Evolutionary conservation across 179 eudicot species (phyloP), one percentile per base, ranked within the genome.

Genomic region (Nepenthes alata): DNA sequence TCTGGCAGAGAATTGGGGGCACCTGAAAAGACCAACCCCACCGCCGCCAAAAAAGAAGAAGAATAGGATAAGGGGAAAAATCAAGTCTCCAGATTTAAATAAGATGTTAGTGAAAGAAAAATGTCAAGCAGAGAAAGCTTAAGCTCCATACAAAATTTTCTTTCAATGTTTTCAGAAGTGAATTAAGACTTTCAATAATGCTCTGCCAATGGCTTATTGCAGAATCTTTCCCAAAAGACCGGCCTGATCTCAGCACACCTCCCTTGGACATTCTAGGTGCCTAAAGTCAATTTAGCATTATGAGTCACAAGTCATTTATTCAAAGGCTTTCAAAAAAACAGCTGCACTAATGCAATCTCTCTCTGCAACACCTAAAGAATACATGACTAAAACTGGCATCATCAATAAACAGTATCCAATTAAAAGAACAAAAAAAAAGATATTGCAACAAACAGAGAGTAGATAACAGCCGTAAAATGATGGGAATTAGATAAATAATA

Each of bases 201-300:
- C 67, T 72, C 66, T 72, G 75, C 75, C 75, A 72, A 47, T 72
- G 75, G 58, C 44, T 72, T 25, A 56, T 6, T 9, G 67, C 55
- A 56, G 75, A 37, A 58, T 72, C 75, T 72, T 72, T 75, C 56
- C 79, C 75, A 53, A 75, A 75, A 8, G 79, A 75, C 48, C 79
- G 60, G 48, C 79, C 73, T 64, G 79, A 71, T 48, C 75, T 75
- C 48, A 67, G 62, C 44, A 52, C 54, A 53, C 70, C 71, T 48
- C 75, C 71, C 62, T 72, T 72, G 57, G 75, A 66, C 48, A 71
- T 57, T 72, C 75, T 72, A 34, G 79, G 79, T 67, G 75, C 75
- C 75, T 71, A 57, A 35, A 16, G 12, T 6, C 55, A 52, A 48
- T 44, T 16, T 49, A n/a, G 15, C 36, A 53, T 47, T 13, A 35